Base-by-base conservation (phyloP, 805 yeast species). In the Zygosaccharomyces siamensis region DNA sequence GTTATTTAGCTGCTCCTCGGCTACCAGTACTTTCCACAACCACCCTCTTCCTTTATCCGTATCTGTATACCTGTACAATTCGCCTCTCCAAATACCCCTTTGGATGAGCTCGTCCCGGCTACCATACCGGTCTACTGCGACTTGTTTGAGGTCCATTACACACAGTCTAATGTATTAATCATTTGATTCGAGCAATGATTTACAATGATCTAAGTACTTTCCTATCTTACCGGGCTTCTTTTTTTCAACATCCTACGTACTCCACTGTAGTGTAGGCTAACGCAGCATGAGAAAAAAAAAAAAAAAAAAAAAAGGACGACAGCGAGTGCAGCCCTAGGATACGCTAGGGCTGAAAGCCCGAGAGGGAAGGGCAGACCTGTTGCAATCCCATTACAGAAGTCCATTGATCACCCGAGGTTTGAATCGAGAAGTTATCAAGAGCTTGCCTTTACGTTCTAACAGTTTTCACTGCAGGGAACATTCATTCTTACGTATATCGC, bases 81-180 rank as follows among this genome's bases (percentile, higher is more conserved):
- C 63, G 7, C 63, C 63, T 5, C 57, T 49, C 69, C 69, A 64
- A 3, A 64, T 52, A 7, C 69, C 69, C 27, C 58, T 51, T 44
- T 52, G 57, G 10, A 59, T 50, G 48, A 64, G 49, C 35, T 59
- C 60, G 7, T 63, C 64, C 21, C 64, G 51, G 5, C 57, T 54
- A 23, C 51, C 56, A 44, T 60, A 64, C 43, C 52, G 55, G 4
- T 56, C 54, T 3, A 62, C 50, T 11, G 59, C 51, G 23, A 39
- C 31, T 39, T 54, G 51, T 38, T 46, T 47, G 45, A 48, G 38
- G 36, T 50, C 54, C 56, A 52, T 52, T 27, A 16, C 38, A 24
- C 14, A 16, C n/a, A 32, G 37, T 14, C 23, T 10, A 16, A 30
- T 21, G 8, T 27, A 18, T 8, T 26, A 26, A 26, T 8, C 28